A percentile compares a stretch with the other conserved stretches of the same genome.
phyloP scores from a whole-genome alignment of 2,329 filamentous ascomycete species.

The Beauveria sp. region DNA sequence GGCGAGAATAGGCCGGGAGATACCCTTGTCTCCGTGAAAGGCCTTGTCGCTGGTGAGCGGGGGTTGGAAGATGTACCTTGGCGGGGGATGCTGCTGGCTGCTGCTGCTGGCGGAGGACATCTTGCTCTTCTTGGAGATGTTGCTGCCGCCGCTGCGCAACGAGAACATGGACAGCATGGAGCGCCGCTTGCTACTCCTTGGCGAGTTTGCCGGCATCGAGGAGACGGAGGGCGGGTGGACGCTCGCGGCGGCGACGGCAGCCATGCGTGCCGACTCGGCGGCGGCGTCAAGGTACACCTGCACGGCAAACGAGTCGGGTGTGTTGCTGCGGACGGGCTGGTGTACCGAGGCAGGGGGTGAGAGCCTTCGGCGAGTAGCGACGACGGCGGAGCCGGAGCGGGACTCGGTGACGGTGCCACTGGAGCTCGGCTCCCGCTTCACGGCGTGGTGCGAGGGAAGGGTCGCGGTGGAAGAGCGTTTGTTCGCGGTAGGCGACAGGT shows the following conservation, averaged over 20 bases:
- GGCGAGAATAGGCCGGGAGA: neutral
- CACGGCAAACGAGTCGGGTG: slow-evolving; percentile 26
- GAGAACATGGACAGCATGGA: slow-evolving; percentile 12
- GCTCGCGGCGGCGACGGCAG: slow-evolving; percentile 1
- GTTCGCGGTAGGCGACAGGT: no score
- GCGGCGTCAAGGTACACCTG: slow-evolving; percentile 29
- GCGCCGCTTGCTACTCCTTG: slow-evolving; percentile 9
- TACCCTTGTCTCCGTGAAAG: slow-evolving; percentile 13
- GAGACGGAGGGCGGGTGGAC: slow-evolving; percentile 19
- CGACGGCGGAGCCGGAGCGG: slow-evolving; percentile 7
- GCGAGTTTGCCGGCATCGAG: slow-evolving; percentile 16
- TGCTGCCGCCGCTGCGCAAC: slow-evolving; percentile 25
- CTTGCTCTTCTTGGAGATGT: no score
- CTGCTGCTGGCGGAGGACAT: slow-evolving; percentile 24
- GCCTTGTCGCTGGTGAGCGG: slow-evolving; percentile 20
- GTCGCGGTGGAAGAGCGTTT: neutral
- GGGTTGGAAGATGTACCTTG: slow-evolving; percentile 22
- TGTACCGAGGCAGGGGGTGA: slow-evolving; percentile 9
- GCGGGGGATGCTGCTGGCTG: slow-evolving; percentile 22
- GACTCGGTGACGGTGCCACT: neutral
- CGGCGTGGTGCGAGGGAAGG: neutral
- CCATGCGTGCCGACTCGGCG: slow-evolving; percentile 18
- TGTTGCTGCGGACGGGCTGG: slow-evolving; percentile 16
- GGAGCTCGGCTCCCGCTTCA: neutral
- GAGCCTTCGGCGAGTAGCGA: slow-evolving; percentile 13